A percentile compares a stretch with the other conserved stretches of the same genome.
Evolutionary conservation across 2,329 filamentous ascomycete species (phyloP).

Genomic region (Ophiostoma ips): DNA sequence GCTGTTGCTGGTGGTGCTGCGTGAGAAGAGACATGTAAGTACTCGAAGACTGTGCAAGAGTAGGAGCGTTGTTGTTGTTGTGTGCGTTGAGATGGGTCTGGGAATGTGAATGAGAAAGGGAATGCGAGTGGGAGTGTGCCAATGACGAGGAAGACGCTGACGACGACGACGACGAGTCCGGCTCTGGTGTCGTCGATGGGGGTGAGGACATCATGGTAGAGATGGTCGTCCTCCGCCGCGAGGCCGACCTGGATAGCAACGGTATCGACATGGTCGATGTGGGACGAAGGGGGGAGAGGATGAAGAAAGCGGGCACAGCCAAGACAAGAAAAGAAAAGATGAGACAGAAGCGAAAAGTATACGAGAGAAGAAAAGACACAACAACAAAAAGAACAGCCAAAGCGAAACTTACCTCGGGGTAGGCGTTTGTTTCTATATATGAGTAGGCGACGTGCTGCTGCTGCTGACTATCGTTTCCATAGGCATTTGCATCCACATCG

Average conservation of each 20-base stretch:
- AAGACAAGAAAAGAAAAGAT: not conserved
- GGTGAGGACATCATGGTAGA: not conserved
- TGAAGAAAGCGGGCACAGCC: too few species aligned
- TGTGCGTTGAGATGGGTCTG: not conserved
- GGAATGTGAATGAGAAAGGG: not conserved
- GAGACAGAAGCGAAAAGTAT: not conserved
- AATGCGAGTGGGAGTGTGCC: not conserved
- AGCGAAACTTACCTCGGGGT: slow-evolving; percentile 23
- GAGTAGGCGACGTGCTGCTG: slow-evolving; percentile 19
- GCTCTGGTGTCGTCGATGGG: not conserved
- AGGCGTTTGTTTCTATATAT: slow-evolving; percentile 37
- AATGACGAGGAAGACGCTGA: too few species aligned
- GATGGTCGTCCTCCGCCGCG: not conserved
- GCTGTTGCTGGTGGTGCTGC: slow-evolving; percentile 11
- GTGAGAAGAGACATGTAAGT: slow-evolving; percentile 11
- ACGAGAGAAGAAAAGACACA: slow-evolving; percentile 7
- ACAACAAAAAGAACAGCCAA: slow-evolving; percentile 10
- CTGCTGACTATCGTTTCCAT: not conserved
- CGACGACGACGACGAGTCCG: not conserved
- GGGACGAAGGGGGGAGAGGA: not conserved
- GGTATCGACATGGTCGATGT: not conserved
- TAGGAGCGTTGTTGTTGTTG: not conserved
- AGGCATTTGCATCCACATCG: slow-evolving; percentile 14
- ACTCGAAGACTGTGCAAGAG: not conserved
- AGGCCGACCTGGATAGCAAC: not conserved